Evolutionary conservation across 345 rosid genomes (phyloP).

Genomic region (Citrus sinensis): DNA sequence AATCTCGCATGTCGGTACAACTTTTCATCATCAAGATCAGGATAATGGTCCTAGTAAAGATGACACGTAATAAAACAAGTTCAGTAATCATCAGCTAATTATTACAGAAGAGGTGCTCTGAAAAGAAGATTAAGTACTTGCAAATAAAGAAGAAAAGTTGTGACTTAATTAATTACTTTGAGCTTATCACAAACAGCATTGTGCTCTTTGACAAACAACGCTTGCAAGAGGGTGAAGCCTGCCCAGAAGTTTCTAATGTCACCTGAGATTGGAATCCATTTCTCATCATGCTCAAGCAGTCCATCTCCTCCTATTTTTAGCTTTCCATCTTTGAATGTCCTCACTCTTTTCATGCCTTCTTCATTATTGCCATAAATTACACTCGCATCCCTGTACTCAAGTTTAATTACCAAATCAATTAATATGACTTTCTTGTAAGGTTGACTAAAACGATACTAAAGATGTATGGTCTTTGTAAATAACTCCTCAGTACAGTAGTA

Average conservation of each 20-base stretch:
- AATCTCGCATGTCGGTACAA: slow-evolving; percentile 60
- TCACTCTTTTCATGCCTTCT: slow-evolving; percentile 58
- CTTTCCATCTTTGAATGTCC: slow-evolving; percentile 73
- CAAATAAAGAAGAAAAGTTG: background rate
- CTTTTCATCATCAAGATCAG: slow-evolving; percentile 61
- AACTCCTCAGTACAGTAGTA: too few relatives aligned
- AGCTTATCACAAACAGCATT: slow-evolving; percentile 65
- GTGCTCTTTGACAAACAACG: slow-evolving; percentile 69
- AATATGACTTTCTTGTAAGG: background rate
- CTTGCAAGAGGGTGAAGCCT: slow-evolving; percentile 68
- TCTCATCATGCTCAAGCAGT: slow-evolving; percentile 51
- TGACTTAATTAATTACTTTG: slow-evolving; percentile 29
- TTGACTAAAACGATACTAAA: too few relatives aligned
- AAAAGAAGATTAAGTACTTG: background rate
- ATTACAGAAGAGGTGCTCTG: background rate
- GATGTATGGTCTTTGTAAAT: too few relatives aligned
- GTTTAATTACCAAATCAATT: background rate
- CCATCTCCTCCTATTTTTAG: slow-evolving; percentile 51
- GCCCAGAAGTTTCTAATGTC: slow-evolving; percentile 83
- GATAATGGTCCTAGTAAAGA: slow-evolving; percentile 35
- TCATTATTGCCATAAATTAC: slow-evolving; percentile 72
- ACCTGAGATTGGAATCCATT: slow-evolving; percentile 67
- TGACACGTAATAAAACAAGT: background rate
- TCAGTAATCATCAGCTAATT: background rate
- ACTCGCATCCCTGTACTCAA: slow-evolving; percentile 60